A percentile compares a stretch with the other conserved stretches of the same genome.
Conservation (phyloP, 345 rosid species). For the Pelargonium nanum region DNA sequence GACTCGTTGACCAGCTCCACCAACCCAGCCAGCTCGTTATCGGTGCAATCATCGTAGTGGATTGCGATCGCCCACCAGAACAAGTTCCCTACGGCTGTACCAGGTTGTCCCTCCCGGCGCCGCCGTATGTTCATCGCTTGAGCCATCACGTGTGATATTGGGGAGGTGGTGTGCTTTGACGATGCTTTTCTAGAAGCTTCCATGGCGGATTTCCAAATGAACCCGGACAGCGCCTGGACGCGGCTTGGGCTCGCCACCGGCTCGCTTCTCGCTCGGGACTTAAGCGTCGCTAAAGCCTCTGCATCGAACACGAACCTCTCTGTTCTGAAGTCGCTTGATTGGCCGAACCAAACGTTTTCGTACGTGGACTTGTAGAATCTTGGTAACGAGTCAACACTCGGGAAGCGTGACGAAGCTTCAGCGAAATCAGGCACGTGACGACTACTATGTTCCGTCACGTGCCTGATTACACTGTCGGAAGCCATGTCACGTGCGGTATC, state of each 20-base stretch:
- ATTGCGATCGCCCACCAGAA: neutral
- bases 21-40: neutral
- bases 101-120: conserved; percentile 2
- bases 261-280: conserved; percentile 2
- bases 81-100: neutral
- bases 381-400: conserved; percentile 8
- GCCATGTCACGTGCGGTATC: neutral
- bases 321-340: neutral
- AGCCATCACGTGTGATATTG: neutral
- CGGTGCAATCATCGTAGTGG: neutral
- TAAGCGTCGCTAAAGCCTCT: conserved; percentile 5
- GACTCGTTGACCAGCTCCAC: conserved; percentile 9
- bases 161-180: neutral
- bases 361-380: neutral
- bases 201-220: conserved; percentile 13
- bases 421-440: neutral
- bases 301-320: conserved; percentile 14
- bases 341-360: conserved; percentile 9
- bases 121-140: conserved; percentile 5
- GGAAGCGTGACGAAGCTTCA: conserved; percentile 1
- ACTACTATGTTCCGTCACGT: neutral
- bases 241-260: neutral
- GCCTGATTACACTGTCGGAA: too few relatives aligned
- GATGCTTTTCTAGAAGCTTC: conserved; percentile 1
- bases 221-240: conserved; percentile 3